Conservation (phyloP, 164 flowering plant genomes). For the Chloranthus sessilifolius region DNA sequence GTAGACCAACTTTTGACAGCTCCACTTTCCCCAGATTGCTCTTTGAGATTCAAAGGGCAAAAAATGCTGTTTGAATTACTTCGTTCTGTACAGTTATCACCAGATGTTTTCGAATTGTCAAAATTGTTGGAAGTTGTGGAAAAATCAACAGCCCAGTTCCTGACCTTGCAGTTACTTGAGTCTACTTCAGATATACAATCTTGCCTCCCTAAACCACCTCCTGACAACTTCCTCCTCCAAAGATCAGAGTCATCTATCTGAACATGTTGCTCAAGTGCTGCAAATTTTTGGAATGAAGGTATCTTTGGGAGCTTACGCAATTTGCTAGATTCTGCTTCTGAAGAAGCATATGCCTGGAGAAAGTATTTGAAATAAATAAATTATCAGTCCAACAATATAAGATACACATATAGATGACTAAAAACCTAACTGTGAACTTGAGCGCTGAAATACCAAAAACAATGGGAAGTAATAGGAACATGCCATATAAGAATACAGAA, state of each 20-base stretch:
- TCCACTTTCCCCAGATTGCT: slow-evolving; percentile 92
- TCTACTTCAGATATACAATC: slow-evolving; percentile 93
- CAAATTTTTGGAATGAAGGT: slow-evolving; percentile 96
- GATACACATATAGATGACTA: no score
- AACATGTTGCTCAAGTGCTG: slow-evolving; percentile 81
- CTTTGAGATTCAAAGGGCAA: slow-evolving; percentile 50
- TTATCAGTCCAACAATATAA: no score
- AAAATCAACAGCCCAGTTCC: slow-evolving; percentile 97
- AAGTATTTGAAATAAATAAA: no score
- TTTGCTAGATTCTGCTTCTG: slow-evolving; percentile 57
- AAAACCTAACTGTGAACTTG: no score
- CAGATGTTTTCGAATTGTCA: slow-evolving; percentile 58
- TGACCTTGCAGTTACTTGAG: slow-evolving; percentile 90
- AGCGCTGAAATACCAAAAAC: neutral
- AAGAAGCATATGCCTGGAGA: slow-evolving; percentile 84
- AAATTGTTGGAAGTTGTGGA: slow-evolving; percentile 75
- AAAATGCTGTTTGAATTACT: slow-evolving; percentile 72
- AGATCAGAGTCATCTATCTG: slow-evolving; percentile 75
- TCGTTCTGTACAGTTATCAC: slow-evolving; percentile 63
- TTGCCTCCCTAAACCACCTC: slow-evolving; percentile 69
- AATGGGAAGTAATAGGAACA: no score
- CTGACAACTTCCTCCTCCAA: slow-evolving; percentile 58
- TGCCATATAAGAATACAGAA: neutral
- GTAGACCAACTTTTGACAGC: slow-evolving; percentile 64
- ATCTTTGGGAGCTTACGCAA: slow-evolving; percentile 83